Evolutionary conservation across 2,329 filamentous ascomycete genomes (phyloP), one percentile per base, ranked within the genome.

Genomic region (Penicillium concentricum): DNA sequence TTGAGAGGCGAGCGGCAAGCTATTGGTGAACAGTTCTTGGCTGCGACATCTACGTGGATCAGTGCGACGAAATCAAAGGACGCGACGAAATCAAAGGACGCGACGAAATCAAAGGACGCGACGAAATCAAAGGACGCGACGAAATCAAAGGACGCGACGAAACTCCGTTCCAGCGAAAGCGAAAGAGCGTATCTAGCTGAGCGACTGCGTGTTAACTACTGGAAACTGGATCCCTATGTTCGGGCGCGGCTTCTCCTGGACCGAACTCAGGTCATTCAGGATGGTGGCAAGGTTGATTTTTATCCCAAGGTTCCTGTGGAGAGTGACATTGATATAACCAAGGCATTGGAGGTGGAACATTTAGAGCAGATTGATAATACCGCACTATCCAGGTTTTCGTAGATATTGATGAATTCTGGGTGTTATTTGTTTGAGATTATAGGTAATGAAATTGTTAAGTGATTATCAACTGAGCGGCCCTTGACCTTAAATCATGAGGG

Each of bases 211-310:
- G 81, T 83, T 44, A 90, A 90, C 65, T 97, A 97, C 77, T 99
- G 93, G 93, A 82, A 82, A 45, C 74, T 97, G 41, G 94, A 99
- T 75, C 91, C 91, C 0, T 96, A 92, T 72, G 71, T 96, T 16
- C 82, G 94, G 32, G 91, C 92, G 4, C 82, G 88, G 68, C 88
- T 86, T 12, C 76, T 89, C 59, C 95, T 96, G 65, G 94, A 97
- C 72, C 85, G 94, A 47, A 84, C 81, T 12, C 89, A 91, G 0
- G 79, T 93, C 54, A 82, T 97, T 44, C 78, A 82, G 53, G 74
- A 79, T 0, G 86, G 81, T 6, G 92, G 91, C 0, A 81, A 81
- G 67, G 74, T 92, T 39, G 79, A 89, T 39, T 91, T 89, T 71
- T 93, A 94, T 67, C 81, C 81, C 5, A 59, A 58, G 1, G 37